These are phyloP conservation scores for Sclerotinia borealis DNA, from an alignment of 2,329 filamentous ascomycete genomes.

Conservation along the genomic window DNA sequence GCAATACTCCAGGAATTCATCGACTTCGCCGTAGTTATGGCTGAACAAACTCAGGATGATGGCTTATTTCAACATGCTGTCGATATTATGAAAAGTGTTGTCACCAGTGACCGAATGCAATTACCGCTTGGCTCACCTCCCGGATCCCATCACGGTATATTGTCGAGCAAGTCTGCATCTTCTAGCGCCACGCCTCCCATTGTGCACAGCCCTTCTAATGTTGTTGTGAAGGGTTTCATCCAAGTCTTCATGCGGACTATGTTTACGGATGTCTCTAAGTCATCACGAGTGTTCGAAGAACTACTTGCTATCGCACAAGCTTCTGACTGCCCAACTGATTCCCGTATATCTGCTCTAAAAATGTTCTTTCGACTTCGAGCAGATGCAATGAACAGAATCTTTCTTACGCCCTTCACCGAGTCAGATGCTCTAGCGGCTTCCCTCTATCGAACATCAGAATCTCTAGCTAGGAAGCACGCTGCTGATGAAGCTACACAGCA, in stretches of 20 bases:
- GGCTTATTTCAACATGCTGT: slow-evolving; percentile 54
- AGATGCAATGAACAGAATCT: slow-evolving; percentile 72
- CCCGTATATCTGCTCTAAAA: slow-evolving; percentile 69
- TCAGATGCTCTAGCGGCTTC: slow-evolving; percentile 66
- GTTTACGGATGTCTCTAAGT: slow-evolving; percentile 59
- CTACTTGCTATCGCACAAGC: slow-evolving; percentile 59
- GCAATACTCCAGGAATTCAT: slow-evolving; percentile 59
- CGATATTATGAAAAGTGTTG: slow-evolving; percentile 45
- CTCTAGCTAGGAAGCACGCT: slow-evolving; percentile 39
- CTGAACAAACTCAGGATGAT: slow-evolving; percentile 48
- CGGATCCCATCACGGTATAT: slow-evolving; percentile 24
- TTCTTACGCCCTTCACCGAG: slow-evolving; percentile 64
- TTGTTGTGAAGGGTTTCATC: slow-evolving; percentile 65
- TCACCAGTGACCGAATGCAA: slow-evolving; percentile 41
- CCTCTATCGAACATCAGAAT: slow-evolving; percentile 58
- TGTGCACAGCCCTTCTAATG: slow-evolving; percentile 55
- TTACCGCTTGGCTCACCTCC: slow-evolving; percentile 36
- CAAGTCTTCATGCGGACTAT: slow-evolving; percentile 71
- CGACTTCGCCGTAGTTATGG: slow-evolving; percentile 58
- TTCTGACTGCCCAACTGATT: slow-evolving; percentile 56
- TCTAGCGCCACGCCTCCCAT: slow-evolving; percentile 14
- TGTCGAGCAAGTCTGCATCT: slow-evolving; percentile 17
- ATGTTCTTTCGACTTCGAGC: slow-evolving; percentile 76
- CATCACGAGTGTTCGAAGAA: slow-evolving; percentile 54
- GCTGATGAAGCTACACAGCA: slow-evolving; percentile 36